Percentiles rank a stretch among this genome's conserved stretches.
Evolutionary conservation across 148 eudicot species (phyloP).

Genomic region (Cornus florida): DNA sequence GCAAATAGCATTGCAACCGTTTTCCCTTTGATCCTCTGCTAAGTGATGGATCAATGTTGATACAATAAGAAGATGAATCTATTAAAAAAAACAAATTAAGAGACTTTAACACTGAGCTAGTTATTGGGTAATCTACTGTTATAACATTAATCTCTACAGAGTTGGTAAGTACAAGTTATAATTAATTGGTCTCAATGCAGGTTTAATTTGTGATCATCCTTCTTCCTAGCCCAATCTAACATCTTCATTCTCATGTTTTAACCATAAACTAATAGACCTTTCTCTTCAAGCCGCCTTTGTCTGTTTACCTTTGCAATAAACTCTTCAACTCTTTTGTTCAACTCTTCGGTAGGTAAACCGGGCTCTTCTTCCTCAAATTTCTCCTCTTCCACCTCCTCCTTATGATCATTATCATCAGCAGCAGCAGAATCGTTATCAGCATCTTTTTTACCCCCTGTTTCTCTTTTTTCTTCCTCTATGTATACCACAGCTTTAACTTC

Average conservation of each 20-base stretch:
- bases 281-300: slow-evolving; percentile 14
- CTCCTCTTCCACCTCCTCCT: background rate
- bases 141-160: too few relatives aligned
- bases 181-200: too few relatives aligned
- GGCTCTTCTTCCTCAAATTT: background rate
- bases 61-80: too few relatives aligned
- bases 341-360: slow-evolving; percentile 10
- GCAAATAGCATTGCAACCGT: too few relatives aligned
- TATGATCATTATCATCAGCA: background rate
- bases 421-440: too few relatives aligned
- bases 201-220: background rate
- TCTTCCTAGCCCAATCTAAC: background rate
- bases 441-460: background rate
- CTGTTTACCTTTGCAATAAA: slow-evolving; percentile 21
- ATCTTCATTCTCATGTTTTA: background rate
- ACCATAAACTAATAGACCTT: background rate
- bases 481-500: background rate
- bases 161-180: too few relatives aligned
- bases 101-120: too few relatives aligned
- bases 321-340: slow-evolving; percentile 14
- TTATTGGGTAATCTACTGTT: too few relatives aligned
- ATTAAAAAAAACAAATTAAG: too few relatives aligned
- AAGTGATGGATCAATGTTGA: too few relatives aligned
- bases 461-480: background rate
- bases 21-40: too few relatives aligned